Percentiles rank a stretch among this genome's conserved stretches.
Conservation (phyloP, 2,329 filamentous ascomycete genomes). For the Exophiala sp. region DNA sequence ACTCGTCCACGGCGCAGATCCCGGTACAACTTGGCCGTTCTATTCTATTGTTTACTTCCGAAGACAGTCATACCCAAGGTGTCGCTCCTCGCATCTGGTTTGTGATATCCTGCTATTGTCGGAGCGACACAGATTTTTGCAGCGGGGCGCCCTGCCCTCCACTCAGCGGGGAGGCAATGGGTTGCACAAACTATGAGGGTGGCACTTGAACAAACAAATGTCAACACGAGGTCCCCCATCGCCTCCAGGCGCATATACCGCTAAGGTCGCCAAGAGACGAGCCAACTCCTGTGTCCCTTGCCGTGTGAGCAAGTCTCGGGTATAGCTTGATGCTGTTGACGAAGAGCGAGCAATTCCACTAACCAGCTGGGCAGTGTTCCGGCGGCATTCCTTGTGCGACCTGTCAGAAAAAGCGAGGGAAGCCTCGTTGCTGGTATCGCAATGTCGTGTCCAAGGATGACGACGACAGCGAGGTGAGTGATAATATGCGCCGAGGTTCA, state of each 20-base stretch:
- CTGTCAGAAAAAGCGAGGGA: constrained; percentile 21
- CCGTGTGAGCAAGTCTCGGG: constrained; percentile 24
- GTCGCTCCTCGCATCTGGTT: neutral
- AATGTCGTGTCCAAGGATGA: constrained; percentile 6
- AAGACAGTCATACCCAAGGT: neutral
- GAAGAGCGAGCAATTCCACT: neutral
- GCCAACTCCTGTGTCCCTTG: constrained; percentile 25
- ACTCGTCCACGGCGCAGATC: neutral
- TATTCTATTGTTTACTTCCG: too few species aligned
- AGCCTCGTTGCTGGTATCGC: constrained; percentile 20
- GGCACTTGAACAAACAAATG: constrained; percentile 12
- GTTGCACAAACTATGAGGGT: constrained; percentile 19
- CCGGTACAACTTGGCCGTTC: too few species aligned
- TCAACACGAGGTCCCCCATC: constrained; percentile 11
- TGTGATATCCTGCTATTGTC: neutral
- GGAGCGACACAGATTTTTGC: constrained; percentile 1
- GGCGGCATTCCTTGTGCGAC: constrained; percentile 22
- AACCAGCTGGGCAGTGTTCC: constrained; percentile 11
- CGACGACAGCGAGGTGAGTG: constrained; percentile 15
- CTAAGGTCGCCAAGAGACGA: constrained; percentile 14
- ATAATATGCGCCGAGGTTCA: too few species aligned
- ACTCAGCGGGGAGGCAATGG: constrained; percentile 8
- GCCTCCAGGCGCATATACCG: constrained; percentile 7
- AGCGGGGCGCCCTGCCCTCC: neutral
- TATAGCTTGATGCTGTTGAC: constrained; percentile 1